Conservation (phyloP, 352 stramenopile species). For the Blastocystis sp. region DNA sequence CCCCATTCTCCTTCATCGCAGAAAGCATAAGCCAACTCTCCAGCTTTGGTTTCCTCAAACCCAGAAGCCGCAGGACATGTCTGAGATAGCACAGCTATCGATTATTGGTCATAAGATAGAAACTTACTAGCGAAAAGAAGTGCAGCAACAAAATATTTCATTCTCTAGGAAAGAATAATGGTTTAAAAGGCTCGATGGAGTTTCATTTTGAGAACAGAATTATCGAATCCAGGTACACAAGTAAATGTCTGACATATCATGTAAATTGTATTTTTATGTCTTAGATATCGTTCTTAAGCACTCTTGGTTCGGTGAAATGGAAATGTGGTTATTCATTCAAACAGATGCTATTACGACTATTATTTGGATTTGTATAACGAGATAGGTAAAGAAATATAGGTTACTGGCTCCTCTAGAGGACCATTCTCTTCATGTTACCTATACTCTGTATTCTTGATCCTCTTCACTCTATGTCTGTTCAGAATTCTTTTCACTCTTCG, state of each 20-base stretch:
- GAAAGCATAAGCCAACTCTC: neutral
- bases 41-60: neutral
- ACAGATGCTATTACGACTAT: too few species aligned
- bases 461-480: too few species aligned
- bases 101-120: neutral
- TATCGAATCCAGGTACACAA: neutral
- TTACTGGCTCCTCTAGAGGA: too few species aligned
- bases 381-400: too few species aligned
- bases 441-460: too few species aligned
- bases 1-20: conserved; percentile 2
- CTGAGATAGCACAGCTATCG: neutral
- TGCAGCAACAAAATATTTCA: neutral
- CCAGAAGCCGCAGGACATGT: neutral
- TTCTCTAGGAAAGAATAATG: neutral
- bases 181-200: neutral
- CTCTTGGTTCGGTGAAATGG: too few species aligned
- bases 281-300: too few species aligned
- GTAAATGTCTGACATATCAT: neutral
- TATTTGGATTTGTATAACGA: too few species aligned
- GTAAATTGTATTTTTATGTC: too few species aligned
- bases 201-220: conserved; percentile 2
- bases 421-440: too few species aligned
- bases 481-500: too few species aligned
- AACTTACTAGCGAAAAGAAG: neutral
- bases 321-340: too few species aligned